Conservation (phyloP, 106 monocot species). For the Acanthochlamys bracteata region DNA sequence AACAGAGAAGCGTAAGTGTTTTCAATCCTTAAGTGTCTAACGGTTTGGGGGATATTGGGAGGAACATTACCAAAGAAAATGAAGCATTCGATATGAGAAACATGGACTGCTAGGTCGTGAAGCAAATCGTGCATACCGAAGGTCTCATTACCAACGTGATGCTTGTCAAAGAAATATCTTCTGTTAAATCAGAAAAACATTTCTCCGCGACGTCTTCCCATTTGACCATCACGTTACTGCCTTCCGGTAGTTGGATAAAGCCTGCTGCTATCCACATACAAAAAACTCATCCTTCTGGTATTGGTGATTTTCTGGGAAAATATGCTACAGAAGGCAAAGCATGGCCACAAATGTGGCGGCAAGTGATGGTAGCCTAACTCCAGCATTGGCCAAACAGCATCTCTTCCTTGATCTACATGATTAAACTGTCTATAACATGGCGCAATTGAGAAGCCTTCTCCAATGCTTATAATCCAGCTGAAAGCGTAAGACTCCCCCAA, state of each 20-base stretch:
- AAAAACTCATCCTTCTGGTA: conserved; percentile 25
- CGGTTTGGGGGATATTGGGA: neutral
- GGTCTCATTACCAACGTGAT: neutral
- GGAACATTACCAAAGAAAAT: neutral
- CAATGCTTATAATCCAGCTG: neutral
- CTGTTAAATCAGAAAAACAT: conserved; percentile 20
- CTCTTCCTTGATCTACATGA: neutral
- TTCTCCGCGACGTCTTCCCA: conserved; percentile 21
- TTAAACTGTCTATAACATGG: neutral
- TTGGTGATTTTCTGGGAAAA: conserved; percentile 23
- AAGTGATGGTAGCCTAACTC: conserved; percentile 30
- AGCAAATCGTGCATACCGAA: conserved; percentile 37
- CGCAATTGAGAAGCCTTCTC: neutral
- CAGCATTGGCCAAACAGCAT: conserved; percentile 21
- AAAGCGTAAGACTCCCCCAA: neutral
- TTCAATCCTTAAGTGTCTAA: conserved; percentile 20
- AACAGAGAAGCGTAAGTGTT: neutral
- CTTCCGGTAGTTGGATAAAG: conserved; percentile 13
- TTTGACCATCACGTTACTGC: neutral
- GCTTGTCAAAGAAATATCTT: conserved; percentile 13
- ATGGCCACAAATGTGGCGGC: conserved; percentile 23
- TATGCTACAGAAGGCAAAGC: conserved; percentile 34
- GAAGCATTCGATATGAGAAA: conserved; percentile 18
- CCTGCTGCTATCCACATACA: conserved; percentile 44
- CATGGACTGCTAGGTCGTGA: conserved; percentile 25